Evolutionary conservation across 768 basidiomycete genomes (phyloP).

Genomic region (Nevesoporus exiguus): DNA sequence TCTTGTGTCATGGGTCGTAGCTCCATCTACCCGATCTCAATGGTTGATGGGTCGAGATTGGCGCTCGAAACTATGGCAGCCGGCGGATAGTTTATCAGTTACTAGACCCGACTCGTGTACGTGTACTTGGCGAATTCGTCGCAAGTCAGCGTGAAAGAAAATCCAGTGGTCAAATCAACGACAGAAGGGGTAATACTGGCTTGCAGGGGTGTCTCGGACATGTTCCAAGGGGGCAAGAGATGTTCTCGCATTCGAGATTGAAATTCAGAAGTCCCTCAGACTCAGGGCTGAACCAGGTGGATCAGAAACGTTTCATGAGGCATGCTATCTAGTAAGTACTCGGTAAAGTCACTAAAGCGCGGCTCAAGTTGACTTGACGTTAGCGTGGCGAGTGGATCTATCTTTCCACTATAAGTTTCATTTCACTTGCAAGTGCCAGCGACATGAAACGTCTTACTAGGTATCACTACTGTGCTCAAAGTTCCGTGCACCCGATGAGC

Average conservation of each 20-base stretch:
- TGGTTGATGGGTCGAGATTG: background rate
- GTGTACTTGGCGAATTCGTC: background rate
- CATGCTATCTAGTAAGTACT: background rate
- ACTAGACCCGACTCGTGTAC: background rate
- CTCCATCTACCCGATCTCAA: background rate
- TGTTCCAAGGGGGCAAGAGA: constrained; percentile 18
- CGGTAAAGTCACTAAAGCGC: constrained; percentile 9
- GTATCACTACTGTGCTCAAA: background rate
- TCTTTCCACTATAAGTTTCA: background rate
- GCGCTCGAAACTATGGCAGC: background rate
- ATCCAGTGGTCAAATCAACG: constrained; percentile 10
- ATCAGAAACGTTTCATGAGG: constrained; percentile 25
- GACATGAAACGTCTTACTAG: constrained; percentile 10
- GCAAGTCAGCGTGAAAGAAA: constrained; percentile 1
- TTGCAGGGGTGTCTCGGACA: constrained; percentile 11
- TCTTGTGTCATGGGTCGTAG: background rate
- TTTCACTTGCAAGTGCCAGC: background rate
- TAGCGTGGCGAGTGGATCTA: constrained; percentile 4
- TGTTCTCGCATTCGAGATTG: constrained; percentile 22
- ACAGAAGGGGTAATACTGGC: constrained; percentile 3
- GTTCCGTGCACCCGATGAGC: background rate
- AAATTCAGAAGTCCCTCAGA: constrained; percentile 21
- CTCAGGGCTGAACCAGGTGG: constrained; percentile 26
- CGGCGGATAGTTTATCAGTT: constrained; percentile 8
- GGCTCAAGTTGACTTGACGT: constrained; percentile 7